Evolutionary conservation across 768 basidiomycete species (phyloP), one percentile per base, ranked within the genome.

Genomic region (Cystofilobasidium ferigula): DNA sequence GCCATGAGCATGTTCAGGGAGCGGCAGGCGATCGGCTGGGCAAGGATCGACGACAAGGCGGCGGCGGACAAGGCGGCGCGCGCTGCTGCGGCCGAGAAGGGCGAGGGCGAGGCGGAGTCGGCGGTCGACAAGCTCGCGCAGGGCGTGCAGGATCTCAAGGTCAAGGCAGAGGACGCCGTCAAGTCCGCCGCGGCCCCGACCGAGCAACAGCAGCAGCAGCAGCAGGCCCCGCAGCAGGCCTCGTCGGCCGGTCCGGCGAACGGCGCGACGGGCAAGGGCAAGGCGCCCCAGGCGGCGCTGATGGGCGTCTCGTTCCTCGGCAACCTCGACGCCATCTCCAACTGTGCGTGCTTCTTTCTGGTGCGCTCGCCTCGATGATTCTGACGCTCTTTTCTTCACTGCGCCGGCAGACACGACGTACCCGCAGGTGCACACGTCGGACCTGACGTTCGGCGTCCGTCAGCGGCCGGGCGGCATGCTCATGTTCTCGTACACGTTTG

Each of bases 281-380:
- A 78, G 60, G 76, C 78, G 0, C 84, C 86, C 28, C 84, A 83
- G 0, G 74, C 75, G 1, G 86, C 86, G 13, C 78, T 91, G 57
- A 81, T 89, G 65, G 89, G 88, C 0, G 76, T 89, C 53, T 91
- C 88, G 7, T 79, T 92, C 68, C 79, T 90, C n/a, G 88, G 89
- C 12, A 68, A 68, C 48, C 40, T 68, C 18, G 66, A 68, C 53
- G 66, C 66, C 13, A 68, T 68, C 53, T 68, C 66, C 16, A 68
- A 68, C 36, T 64, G 63, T 64, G 10, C 14, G 63, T 64, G 35
- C 22, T 43, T 24, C 45, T n/a, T 24, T 47, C 14, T 5, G 20
- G 22, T 47, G 7, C 24, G 22, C 10, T 24, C 4, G 20, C 45
- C 22, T 2, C n/a, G 22, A 40, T 16, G 16, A 40, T 40, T 40